Evolutionary conservation across 2,329 filamentous ascomycete species (phyloP).

Genomic region (Lachnellula cervina): DNA sequence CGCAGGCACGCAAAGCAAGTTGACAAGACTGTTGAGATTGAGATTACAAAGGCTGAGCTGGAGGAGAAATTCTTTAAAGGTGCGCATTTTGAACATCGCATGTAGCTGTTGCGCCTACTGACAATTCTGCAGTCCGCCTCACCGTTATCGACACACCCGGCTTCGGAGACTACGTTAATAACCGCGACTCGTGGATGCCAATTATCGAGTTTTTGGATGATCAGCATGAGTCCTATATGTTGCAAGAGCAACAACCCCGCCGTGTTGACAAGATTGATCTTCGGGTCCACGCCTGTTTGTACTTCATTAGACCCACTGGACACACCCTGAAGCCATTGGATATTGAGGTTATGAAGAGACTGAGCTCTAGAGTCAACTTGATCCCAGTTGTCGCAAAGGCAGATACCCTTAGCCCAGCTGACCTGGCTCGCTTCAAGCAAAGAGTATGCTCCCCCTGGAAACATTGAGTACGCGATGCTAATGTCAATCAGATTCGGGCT

Average conservation of each 20-base stretch:
- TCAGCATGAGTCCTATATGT: slow-evolving; percentile 99
- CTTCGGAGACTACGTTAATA: slow-evolving; percentile 99
- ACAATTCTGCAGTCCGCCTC: slow-evolving; percentile 67
- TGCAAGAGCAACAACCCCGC: slow-evolving; percentile 98
- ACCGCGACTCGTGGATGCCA: slow-evolving; percentile 99
- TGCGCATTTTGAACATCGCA: slow-evolving; percentile 37
- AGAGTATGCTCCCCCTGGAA: slow-evolving; percentile 56
- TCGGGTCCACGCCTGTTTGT: slow-evolving; percentile 95
- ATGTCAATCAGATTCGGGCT: slow-evolving; percentile 67
- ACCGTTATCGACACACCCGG: slow-evolving; percentile 99
- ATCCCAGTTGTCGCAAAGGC: slow-evolving; percentile 99
- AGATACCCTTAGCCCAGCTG: slow-evolving; percentile 89
- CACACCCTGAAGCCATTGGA: slow-evolving; percentile 98
- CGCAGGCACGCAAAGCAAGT: slow-evolving; percentile 98
- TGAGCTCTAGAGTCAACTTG: slow-evolving; percentile 95
- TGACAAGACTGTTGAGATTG: slow-evolving; percentile 99
- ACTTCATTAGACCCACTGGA: slow-evolving; percentile 98
- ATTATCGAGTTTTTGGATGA: slow-evolving; percentile 99
- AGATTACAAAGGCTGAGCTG: slow-evolving; percentile 98
- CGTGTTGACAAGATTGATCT: slow-evolving; percentile 99
- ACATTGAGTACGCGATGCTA: slow-evolving; percentile 20
- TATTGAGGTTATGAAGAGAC: slow-evolving; percentile 99
- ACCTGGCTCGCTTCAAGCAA: slow-evolving; percentile 91
- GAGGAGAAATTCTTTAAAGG: slow-evolving; percentile 99
- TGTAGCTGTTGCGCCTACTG: slow-evolving; percentile 7